phyloP scores from a whole-genome alignment of 345 rosid genomes.

The Bruguiera sexangula region DNA sequence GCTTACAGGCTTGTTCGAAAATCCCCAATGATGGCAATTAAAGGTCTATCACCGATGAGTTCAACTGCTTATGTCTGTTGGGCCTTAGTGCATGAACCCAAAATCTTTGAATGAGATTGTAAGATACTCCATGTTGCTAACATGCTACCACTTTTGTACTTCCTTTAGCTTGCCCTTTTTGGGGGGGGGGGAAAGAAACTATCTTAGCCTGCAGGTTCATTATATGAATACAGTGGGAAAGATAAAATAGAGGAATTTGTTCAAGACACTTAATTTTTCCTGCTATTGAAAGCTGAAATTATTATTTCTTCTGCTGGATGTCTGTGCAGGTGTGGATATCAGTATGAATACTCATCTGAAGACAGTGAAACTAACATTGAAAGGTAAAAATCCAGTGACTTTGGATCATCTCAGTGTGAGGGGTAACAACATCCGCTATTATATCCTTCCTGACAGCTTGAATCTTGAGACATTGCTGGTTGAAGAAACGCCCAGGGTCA shows the following conservation, averaged over 20 bases:
- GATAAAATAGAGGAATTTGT: background rate
- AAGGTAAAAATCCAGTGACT: slow-evolving; percentile 87
- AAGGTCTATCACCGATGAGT: background rate
- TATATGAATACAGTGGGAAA: background rate
- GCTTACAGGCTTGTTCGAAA: background rate
- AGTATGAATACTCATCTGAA: slow-evolving; percentile 99
- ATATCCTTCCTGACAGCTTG: slow-evolving; percentile 98
- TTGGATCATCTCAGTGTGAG: slow-evolving; percentile 90
- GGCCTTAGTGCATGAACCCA: background rate
- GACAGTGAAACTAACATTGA: slow-evolving; percentile 81
- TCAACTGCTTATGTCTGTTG: background rate
- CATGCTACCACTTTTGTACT: background rate
- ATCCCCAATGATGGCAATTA: background rate
- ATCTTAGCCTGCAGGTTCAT: background rate
- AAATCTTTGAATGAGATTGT: no score
- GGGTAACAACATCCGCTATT: slow-evolving; percentile 93
- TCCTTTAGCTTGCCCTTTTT: background rate
- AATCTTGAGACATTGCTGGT: slow-evolving; percentile 95
- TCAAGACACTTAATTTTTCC: background rate
- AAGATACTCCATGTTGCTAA: background rate
- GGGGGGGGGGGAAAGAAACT: background rate
- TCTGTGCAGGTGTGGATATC: slow-evolving; percentile 74
- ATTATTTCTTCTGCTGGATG: no score
- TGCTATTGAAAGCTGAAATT: background rate
- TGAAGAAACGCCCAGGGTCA: slow-evolving; percentile 91